Percentiles rank a stretch among this genome's conserved stretches.
Evolutionary conservation across 805 yeast species (phyloP).

Genomic region (Cyberlindnera maclurae): DNA sequence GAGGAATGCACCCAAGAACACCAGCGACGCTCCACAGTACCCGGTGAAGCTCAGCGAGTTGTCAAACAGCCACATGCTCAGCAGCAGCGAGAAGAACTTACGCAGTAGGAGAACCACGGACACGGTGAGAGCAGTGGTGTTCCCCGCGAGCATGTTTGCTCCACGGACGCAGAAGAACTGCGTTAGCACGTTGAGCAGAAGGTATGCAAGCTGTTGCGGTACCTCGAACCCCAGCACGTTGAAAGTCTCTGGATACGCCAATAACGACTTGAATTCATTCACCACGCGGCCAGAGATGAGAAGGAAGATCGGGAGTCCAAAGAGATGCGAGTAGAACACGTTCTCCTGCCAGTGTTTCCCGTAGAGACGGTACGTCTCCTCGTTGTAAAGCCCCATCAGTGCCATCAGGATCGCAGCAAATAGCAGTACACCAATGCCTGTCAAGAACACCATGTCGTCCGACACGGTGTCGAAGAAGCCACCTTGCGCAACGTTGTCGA

Average conservation of each 20-base stretch:
- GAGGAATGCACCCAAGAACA: slow-evolving; percentile 47
- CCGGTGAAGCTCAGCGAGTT: slow-evolving; percentile 34
- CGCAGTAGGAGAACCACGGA: slow-evolving; percentile 54
- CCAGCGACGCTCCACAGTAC: slow-evolving; percentile 41
- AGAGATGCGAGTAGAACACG: slow-evolving; percentile 51
- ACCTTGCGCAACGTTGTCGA: background rate
- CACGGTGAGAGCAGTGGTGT: slow-evolving; percentile 55
- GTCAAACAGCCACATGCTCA: slow-evolving; percentile 49
- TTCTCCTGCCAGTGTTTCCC: slow-evolving; percentile 62
- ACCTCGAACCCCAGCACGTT: slow-evolving; percentile 15
- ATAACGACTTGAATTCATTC: slow-evolving; percentile 25
- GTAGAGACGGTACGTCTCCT: slow-evolving; percentile 39
- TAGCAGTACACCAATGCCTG: slow-evolving; percentile 31
- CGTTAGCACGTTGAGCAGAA: slow-evolving; percentile 40
- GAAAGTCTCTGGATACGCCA: slow-evolving; percentile 16
- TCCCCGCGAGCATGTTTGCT: slow-evolving; percentile 54
- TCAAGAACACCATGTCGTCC: slow-evolving; percentile 16
- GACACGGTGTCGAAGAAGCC: slow-evolving; percentile 4
- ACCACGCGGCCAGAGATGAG: slow-evolving; percentile 28
- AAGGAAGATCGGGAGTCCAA: slow-evolving; percentile 47
- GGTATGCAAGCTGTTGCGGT: slow-evolving; percentile 23
- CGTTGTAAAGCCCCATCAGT: slow-evolving; percentile 51
- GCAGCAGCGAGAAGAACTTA: slow-evolving; percentile 50
- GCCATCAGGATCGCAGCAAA: slow-evolving; percentile 47
- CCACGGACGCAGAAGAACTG: slow-evolving; percentile 62